A percentile compares a stretch with the other conserved stretches of the same genome.
Evolutionary conservation across 768 basidiomycete genomes (phyloP).

Genomic region (Naganishia onofrii): DNA sequence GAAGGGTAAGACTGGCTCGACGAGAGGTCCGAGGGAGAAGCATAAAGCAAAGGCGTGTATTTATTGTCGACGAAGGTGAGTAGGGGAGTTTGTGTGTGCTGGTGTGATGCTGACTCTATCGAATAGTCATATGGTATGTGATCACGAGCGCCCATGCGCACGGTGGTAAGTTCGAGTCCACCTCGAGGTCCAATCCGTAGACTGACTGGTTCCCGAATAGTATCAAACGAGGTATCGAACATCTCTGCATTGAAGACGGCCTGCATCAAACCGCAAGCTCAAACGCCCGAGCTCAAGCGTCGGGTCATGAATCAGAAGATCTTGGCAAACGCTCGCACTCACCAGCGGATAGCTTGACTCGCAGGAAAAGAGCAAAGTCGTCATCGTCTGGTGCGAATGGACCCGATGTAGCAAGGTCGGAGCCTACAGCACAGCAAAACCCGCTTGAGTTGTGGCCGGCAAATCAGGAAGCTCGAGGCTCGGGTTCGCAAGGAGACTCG

Average conservation of each 20-base stretch:
- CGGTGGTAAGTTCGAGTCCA: slow-evolving; percentile 67
- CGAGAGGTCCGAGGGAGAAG: slow-evolving; percentile 16
- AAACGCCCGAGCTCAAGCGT: background rate
- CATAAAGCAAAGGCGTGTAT: slow-evolving; percentile 69
- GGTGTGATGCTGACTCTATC: too few relatives aligned
- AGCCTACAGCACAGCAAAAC: background rate
- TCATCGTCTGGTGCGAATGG: slow-evolving; percentile 6
- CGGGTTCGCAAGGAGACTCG: slow-evolving; percentile 34
- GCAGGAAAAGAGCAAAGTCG: background rate
- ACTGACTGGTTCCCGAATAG: slow-evolving; percentile 54
- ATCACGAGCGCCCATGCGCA: slow-evolving; percentile 66
- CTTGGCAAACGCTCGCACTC: slow-evolving; percentile 47
- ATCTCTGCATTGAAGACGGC: slow-evolving; percentile 84
- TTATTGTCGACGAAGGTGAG: slow-evolving; percentile 76
- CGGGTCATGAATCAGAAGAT: background rate
- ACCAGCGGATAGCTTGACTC: background rate
- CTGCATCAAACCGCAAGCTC: slow-evolving; percentile 2
- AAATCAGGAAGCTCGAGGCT: slow-evolving; percentile 26
- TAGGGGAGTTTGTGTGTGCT: background rate
- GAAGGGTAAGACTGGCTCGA: slow-evolving; percentile 22
- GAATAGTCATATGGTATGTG: slow-evolving; percentile 51
- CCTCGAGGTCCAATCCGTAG: slow-evolving; percentile 26
- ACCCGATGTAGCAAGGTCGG: background rate
- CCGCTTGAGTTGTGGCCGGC: slow-evolving; percentile 18
- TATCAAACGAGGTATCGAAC: slow-evolving; percentile 93